Evolutionary conservation across 306 rosid species (phyloP), one percentile per base, ranked within the genome.

Genomic region (Dryas octopetala): DNA sequence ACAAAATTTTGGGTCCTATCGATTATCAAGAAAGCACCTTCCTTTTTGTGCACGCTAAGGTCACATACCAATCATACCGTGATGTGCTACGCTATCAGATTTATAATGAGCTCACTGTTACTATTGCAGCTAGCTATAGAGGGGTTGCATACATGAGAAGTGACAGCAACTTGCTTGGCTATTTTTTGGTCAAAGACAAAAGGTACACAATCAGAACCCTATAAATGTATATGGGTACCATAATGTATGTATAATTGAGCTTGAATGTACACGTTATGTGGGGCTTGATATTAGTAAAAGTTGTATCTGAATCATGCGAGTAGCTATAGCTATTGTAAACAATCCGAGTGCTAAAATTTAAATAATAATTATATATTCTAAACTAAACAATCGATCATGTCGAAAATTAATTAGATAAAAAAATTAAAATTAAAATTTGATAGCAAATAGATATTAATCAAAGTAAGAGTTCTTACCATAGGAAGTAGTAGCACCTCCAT

Each of bases 31-130:
- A 23, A 46, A 5, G 49, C 13, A 41, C 19, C 9, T 59, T 48
- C 17, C 68, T 73, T 60, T 46, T 15, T 80, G 71, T 81, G 83
- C 90, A 86, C 81, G 93, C 74, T 51, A 78, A 79, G 77, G 80
- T 49, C 75, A 26, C 43, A 73, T 44, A 61, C 62, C 41, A 53
- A 45, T 43, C 41, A 11, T 13, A 9, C 76, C 28, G 58, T 66
- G 62, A 50, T 73, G 70, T 32, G 40, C 49, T 59, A 66, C 76
- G 76, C 73, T 28, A 63, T 71, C 53, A 13, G 45, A 6, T 62
- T 32, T 32, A 19, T 55, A 17, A 57, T 71, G 76, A 58, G 28
- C 9, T 58, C 23, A 44, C 55, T 71, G 54, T 58, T 41, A 11
- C 55, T 50, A 61, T 74, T 58, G 51, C 57, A 62, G 59, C 72